phyloP scores from a whole-genome alignment of 129 eudicot species.

The Artemisia argyi region DNA sequence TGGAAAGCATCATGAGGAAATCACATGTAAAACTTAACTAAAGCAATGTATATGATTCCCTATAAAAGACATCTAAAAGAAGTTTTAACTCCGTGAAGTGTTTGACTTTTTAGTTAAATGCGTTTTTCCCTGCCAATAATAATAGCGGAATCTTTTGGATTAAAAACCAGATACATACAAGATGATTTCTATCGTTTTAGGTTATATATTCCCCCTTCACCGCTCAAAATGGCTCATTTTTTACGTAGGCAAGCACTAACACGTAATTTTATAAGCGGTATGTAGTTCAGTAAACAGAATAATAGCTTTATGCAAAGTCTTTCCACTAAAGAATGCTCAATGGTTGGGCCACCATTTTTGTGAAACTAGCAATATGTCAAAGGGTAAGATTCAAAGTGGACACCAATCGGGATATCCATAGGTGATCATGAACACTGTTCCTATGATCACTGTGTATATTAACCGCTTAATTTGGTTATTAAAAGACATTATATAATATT shows the following conservation, averaged over 20 bases:
- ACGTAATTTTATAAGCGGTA: slow-evolving; percentile 6
- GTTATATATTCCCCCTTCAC: background rate
- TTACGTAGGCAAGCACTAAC: background rate
- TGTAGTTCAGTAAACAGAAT: slow-evolving; percentile 14
- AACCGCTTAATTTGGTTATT: too few species aligned
- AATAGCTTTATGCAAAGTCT: slow-evolving; percentile 33
- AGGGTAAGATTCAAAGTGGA: slow-evolving; percentile 26
- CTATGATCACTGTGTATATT: too few species aligned
- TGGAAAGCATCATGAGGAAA: slow-evolving; percentile 10
- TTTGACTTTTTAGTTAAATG: background rate
- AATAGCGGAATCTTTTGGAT: background rate
- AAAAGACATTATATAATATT: too few species aligned
- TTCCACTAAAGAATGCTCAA: slow-evolving; percentile 27
- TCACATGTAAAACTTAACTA: slow-evolving; percentile 22
- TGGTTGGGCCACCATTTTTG: slow-evolving; percentile 34
- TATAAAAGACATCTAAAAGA: slow-evolving; percentile 7
- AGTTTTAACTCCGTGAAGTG: background rate
- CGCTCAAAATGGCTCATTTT: background rate
- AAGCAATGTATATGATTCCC: background rate
- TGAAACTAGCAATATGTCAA: slow-evolving; percentile 22
- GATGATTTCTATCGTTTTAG: background rate
- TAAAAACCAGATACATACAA: background rate
- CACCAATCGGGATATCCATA: slow-evolving; percentile 8
- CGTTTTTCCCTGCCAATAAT: background rate
- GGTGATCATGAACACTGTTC: slow-evolving; percentile 3